These are phyloP conservation scores for Arthrobotrys musiformis DNA, from an alignment of 2,329 filamentous ascomycete genomes.

Conservation along the genomic window DNA sequence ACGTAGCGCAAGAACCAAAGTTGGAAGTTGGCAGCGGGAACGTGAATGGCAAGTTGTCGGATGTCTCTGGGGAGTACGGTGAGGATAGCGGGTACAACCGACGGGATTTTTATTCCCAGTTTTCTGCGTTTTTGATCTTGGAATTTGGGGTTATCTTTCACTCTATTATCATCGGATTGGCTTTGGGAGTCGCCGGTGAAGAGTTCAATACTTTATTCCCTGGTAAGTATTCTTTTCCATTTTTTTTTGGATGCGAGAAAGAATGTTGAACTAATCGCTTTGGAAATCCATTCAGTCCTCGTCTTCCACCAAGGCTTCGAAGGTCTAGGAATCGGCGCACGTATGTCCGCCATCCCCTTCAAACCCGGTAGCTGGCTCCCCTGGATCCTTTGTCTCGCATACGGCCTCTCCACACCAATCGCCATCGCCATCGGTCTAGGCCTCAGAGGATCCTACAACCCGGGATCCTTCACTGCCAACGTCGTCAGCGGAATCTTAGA, in stretches of 20 bases:
- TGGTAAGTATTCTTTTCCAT: constrained; percentile 11
- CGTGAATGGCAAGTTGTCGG: background rate
- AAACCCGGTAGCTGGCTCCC: constrained; percentile 57
- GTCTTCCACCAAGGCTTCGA: constrained; percentile 84
- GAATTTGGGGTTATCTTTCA: constrained; percentile 81
- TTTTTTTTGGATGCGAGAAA: background rate
- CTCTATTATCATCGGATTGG: constrained; percentile 66
- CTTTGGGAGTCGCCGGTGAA: constrained; percentile 49
- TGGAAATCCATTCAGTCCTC: constrained; percentile 69
- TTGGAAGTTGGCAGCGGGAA: background rate
- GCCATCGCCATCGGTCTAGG: constrained; percentile 85
- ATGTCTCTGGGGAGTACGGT: constrained; percentile 1
- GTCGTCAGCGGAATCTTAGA: constrained; percentile 79
- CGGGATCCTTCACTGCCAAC: constrained; percentile 75
- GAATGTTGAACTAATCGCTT: background rate
- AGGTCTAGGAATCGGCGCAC: constrained; percentile 77
- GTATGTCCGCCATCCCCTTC: constrained; percentile 71
- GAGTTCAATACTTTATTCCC: constrained; percentile 49
- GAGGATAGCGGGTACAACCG: constrained; percentile 16
- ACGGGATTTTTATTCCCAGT: constrained; percentile 47
- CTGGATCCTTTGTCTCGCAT: constrained; percentile 72
- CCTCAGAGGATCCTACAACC: constrained; percentile 76
- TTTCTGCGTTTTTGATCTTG: constrained; percentile 69
- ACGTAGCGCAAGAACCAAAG: constrained; percentile 32
- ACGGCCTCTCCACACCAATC: constrained; percentile 77